phyloP scores from a whole-genome alignment of 1,139 yeast genomes.

The Magnusiomyces suaveolens region DNA sequence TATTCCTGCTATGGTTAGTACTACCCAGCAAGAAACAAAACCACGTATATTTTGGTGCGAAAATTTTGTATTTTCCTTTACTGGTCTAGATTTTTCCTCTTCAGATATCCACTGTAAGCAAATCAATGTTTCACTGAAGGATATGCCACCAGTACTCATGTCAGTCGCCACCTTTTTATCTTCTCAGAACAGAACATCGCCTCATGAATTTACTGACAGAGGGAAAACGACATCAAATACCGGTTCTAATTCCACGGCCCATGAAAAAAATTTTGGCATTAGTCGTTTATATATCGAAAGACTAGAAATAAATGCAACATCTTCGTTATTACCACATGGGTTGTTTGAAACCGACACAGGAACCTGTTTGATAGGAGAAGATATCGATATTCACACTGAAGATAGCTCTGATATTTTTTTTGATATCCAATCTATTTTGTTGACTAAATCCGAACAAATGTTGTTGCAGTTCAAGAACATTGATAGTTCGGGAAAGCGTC shows the following conservation, averaged over 20 bases:
- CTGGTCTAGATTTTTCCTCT: conserved; percentile 27
- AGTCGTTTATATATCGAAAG: background rate
- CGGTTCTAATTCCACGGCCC: background rate
- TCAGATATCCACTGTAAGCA: conserved; percentile 40
- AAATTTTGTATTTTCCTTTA: conserved; percentile 16
- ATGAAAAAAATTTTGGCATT: no score
- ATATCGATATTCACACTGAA: conserved; percentile 4
- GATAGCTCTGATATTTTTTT: background rate
- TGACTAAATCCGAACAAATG: background rate
- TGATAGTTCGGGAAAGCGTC: background rate
- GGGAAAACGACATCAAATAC: background rate
- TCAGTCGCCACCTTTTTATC: conserved; percentile 25
- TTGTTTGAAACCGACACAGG: conserved; percentile 11
- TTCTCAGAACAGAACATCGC: background rate
- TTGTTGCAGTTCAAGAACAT: background rate
- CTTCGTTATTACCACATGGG: conserved; percentile 14
- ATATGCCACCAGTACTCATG: conserved; percentile 29
- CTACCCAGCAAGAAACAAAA: conserved; percentile 8
- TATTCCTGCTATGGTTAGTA: conserved; percentile 3
- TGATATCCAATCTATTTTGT: background rate
- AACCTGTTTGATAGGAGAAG: conserved; percentile 9
- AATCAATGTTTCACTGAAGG: conserved; percentile 38
- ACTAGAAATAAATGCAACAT: conserved; percentile 10
- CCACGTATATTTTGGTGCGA: conserved; percentile 20
- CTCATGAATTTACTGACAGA: no score